A percentile compares a stretch with the other conserved stretches of the same genome.
These are phyloP conservation scores for Wickerhamomyces hampshirensis DNA, from an alignment of 805 yeast genomes.

Conservation along the genomic window DNA sequence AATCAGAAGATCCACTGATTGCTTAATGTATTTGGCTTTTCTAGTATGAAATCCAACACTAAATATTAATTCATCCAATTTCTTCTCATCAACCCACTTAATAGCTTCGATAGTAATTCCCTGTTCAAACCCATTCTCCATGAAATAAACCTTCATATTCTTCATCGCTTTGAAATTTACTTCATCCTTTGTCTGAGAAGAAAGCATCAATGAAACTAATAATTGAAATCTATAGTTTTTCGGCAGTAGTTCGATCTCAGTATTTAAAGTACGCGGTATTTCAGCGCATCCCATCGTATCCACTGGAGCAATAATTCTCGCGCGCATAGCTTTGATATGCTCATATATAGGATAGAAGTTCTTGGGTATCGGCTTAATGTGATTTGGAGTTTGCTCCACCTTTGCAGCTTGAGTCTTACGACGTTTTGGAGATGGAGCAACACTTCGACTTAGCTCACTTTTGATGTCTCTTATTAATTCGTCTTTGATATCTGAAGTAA, in stretches of 20 bases:
- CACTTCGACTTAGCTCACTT: too few species aligned
- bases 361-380: constrained; percentile 27
- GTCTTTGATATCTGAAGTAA: too few species aligned
- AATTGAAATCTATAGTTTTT: constrained; percentile 61
- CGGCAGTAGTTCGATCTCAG: constrained; percentile 27
- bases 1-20: constrained; percentile 49
- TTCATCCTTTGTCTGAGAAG: constrained; percentile 91
- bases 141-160: constrained; percentile 46
- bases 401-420: constrained; percentile 1
- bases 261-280: constrained; percentile 36
- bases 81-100: constrained; percentile 42
- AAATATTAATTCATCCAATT: constrained; percentile 60
- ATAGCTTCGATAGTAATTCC: constrained; percentile 60
- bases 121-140: constrained; percentile 35
- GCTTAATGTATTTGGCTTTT: constrained; percentile 67
- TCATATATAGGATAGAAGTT: constrained; percentile 55
- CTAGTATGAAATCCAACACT: constrained; percentile 86
- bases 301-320: constrained; percentile 70
- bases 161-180: constrained; percentile 70
- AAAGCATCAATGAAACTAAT: constrained; percentile 75
- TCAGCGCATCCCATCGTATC: constrained; percentile 84
- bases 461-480: too few species aligned
- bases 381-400: neutral
- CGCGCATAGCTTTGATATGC: constrained; percentile 62
- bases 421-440: constrained; percentile 7